These are phyloP conservation scores for Arachis monticola DNA, from an alignment of 331 rosid genomes.

Conservation along the genomic window DNA sequence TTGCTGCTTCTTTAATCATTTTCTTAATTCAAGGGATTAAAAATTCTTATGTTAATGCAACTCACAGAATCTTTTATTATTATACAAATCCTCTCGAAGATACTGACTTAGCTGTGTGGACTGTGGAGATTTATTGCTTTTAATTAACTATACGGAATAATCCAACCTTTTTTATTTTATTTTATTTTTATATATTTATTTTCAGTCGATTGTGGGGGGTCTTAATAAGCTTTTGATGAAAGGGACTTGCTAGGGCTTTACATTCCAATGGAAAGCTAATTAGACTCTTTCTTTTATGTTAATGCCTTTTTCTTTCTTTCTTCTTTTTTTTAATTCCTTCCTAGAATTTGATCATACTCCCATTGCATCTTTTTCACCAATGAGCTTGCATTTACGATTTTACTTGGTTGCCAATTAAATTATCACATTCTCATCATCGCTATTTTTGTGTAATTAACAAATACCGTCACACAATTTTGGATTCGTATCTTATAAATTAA, in stretches of 20 bases:
- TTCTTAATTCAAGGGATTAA: conserved; percentile 21
- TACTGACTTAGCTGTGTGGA: conserved; percentile 61
- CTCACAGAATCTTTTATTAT: conserved; percentile 51
- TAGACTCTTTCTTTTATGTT: conserved; percentile 14
- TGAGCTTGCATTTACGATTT: conserved; percentile 14
- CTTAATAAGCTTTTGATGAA: conserved; percentile 42
- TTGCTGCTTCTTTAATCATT: conserved; percentile 42
- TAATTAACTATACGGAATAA: conserved; percentile 53
- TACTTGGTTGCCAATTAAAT: conserved; percentile 17
- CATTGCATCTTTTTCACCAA: conserved; percentile 40
- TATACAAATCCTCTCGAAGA: conserved; percentile 49
- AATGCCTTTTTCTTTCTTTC: conserved; percentile 8
- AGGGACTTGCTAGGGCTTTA: conserved; percentile 55
- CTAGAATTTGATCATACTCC: conserved; percentile 39
- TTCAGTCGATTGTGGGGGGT: conserved; percentile 38
- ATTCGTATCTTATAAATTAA: too few relatives aligned
- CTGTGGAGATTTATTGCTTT: conserved; percentile 60
- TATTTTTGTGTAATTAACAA: too few relatives aligned
- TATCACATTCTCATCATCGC: background rate
- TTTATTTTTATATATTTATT: conserved; percentile 8
- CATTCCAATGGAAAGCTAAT: conserved; percentile 49
- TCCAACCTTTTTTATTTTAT: conserved; percentile 44
- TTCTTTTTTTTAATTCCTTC: background rate
- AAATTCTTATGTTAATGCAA: conserved; percentile 31
- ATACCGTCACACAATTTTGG: too few relatives aligned